Conservation (phyloP, 805 yeast species). For the Saccharomycopsis vini region DNA sequence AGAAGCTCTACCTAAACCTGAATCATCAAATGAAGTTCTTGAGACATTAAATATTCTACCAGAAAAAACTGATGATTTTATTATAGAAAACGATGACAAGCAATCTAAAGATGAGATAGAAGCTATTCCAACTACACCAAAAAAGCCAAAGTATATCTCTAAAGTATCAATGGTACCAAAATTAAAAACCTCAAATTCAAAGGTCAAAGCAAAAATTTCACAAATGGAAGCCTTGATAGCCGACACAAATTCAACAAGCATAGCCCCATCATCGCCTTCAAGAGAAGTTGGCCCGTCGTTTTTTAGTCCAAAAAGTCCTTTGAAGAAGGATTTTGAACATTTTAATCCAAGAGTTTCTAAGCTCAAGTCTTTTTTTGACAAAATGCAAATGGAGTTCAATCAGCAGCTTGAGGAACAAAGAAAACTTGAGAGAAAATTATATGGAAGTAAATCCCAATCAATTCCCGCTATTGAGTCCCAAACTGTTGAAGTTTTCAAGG, state of each 20-base stretch:
- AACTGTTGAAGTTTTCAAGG: slow-evolving; percentile 81
- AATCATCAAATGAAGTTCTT: too few species aligned
- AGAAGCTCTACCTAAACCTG: not conserved
- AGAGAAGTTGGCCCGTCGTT: slow-evolving; percentile 1
- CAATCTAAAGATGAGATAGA: too few species aligned
- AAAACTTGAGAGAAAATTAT: slow-evolving; percentile 61
- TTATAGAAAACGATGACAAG: too few species aligned
- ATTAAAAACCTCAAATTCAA: slow-evolving; percentile 1
- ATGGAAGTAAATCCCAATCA: slow-evolving; percentile 55
- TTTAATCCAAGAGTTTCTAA: slow-evolving; percentile 40
- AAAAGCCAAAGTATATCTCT: slow-evolving; percentile 3
- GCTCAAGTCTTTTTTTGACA: slow-evolving; percentile 59
- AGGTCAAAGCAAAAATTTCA: not conserved
- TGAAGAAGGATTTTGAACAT: slow-evolving; percentile 5
- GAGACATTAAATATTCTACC: too few species aligned
- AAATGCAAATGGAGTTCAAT: slow-evolving; percentile 69
- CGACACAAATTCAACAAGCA: not conserved
- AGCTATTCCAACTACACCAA: too few species aligned
- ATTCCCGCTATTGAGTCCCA: slow-evolving; percentile 72
- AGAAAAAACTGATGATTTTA: too few species aligned
- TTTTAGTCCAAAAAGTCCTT: slow-evolving; percentile 5
- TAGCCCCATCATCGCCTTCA: not conserved
- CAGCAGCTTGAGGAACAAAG: slow-evolving; percentile 83
- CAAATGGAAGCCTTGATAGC: slow-evolving; percentile 4
- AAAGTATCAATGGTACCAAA: slow-evolving; percentile 16